Evolutionary conservation across 2,329 filamentous ascomycete genomes (phyloP).

Genomic region (Penicillium sp.): DNA sequence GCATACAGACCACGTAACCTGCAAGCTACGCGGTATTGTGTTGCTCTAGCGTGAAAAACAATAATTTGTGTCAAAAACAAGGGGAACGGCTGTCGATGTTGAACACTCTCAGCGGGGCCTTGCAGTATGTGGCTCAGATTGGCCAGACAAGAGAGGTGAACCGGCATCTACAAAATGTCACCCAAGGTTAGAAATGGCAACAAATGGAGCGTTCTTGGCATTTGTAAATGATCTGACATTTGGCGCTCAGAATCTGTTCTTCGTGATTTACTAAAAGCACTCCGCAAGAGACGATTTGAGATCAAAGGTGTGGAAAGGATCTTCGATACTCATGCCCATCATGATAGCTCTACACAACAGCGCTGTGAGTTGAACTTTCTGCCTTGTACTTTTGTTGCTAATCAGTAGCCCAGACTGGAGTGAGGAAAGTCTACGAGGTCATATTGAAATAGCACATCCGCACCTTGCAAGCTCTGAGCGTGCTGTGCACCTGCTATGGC

Average conservation of each 20-base stretch:
- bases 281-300: not conserved
- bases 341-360: not conserved
- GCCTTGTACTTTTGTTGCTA: not conserved
- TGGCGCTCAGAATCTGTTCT: not conserved
- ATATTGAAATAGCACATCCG: not conserved
- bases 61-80: not conserved
- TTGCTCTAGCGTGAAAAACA: not conserved
- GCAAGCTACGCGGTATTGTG: not conserved
- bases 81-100: not conserved
- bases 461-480: not conserved
- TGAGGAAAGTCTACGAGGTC: not conserved
- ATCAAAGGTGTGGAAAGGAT: not conserved
- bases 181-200: not conserved
- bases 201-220: not conserved
- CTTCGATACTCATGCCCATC: not conserved
- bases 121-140: not conserved
- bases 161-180: not conserved
- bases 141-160: not conserved
- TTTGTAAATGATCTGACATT: not conserved
- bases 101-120: not conserved
- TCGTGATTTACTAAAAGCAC: not conserved
- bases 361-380: not conserved
- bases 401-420: not conserved
- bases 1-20: not conserved
- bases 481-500: not conserved